Conservation (phyloP, 148 eudicot species). For the Polygonum maritimum region DNA sequence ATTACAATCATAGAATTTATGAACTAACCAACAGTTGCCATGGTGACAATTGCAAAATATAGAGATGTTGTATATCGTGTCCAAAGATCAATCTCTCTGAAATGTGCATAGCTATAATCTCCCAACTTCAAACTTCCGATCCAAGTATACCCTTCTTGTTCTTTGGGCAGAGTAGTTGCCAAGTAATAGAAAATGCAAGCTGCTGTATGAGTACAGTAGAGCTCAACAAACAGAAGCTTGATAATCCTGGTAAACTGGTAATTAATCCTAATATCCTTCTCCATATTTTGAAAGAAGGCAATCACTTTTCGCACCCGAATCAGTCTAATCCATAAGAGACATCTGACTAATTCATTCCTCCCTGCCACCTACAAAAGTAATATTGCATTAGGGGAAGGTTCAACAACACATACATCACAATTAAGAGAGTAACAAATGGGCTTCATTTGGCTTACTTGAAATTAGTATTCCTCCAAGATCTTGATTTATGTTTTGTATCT, state of each 20-base stretch:
- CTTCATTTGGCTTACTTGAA: background rate
- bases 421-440: background rate
- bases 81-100: conserved; percentile 81
- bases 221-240: conserved; percentile 72
- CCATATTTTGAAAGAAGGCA: conserved; percentile 51
- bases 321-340: conserved; percentile 71
- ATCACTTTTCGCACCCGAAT: conserved; percentile 57
- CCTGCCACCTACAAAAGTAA: conserved; percentile 43
- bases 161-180: conserved; percentile 73
- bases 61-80: conserved; percentile 63
- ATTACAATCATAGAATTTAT: too few relatives aligned
- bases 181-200: conserved; percentile 91
- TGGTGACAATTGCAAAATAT: conserved; percentile 88
- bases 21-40: conserved; percentile 91
- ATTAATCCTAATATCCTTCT: conserved; percentile 88
- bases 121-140: conserved; percentile 88
- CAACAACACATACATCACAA: background rate
- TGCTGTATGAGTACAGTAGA: conserved; percentile 95
- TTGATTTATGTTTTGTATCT: background rate
- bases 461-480: background rate
- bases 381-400: background rate
- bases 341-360: conserved; percentile 61
- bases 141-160: conserved; percentile 89
- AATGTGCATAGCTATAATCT: conserved; percentile 65
- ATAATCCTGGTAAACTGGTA: conserved; percentile 68